Percentiles rank a stretch among this genome's conserved stretches.
Conservation (phyloP, 2,329 filamentous ascomycete genomes). For the Colletotrichum chrysophilum region DNA sequence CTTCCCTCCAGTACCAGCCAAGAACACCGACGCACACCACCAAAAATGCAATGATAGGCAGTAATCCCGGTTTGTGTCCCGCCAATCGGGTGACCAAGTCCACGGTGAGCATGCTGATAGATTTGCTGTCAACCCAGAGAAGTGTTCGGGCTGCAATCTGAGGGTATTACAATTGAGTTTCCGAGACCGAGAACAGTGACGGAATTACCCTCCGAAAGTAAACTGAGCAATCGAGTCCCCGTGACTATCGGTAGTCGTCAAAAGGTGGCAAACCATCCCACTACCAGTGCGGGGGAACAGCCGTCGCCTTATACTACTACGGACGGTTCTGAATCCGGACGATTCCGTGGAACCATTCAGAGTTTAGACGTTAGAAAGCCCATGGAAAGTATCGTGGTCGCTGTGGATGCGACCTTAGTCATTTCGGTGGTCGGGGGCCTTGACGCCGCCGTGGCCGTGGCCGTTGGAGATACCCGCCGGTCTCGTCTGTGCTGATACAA, state of each 20-base stretch:
- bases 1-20: neutral
- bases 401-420: neutral
- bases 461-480: neutral
- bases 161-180: neutral
- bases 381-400: neutral
- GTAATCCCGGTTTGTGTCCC: neutral
- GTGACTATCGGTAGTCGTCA: neutral
- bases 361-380: neutral
- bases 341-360: neutral
- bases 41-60: neutral
- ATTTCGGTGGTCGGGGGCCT: neutral
- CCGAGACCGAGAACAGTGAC: neutral
- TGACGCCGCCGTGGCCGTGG: neutral
- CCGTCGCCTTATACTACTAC: neutral
- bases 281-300: neutral
- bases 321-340: neutral
- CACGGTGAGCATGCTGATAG: neutral
- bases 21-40: neutral
- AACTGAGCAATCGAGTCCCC: neutral
- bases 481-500: neutral
- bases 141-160: accelerated
- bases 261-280: neutral
- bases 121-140: neutral
- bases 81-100: neutral
- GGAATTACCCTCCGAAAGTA: neutral